Evolutionary conservation across 495 filamentous ascomycete genomes (phyloP), one percentile per base, ranked within the genome.

Genomic region (Neurospora hispaniola): DNA sequence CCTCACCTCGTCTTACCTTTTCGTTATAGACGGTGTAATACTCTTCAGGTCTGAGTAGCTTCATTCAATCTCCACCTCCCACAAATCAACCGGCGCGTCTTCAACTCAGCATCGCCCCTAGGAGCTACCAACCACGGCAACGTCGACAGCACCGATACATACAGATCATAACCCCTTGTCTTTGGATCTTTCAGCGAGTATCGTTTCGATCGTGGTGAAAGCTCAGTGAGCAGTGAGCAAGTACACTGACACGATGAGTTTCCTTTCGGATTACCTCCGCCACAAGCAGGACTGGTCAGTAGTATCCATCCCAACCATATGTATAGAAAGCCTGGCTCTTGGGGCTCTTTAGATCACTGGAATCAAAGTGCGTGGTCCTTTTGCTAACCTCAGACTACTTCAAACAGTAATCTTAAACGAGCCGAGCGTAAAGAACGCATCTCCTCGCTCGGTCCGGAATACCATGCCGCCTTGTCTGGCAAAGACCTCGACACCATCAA

Each of bases 381-480:
- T 42, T 23, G 14, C 40, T 69, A 41, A 70, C 6, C n/a, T 16
- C 40, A 18, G 39, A 16, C 2, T n/a, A 44, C 77, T 76, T 14
- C 76, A 70, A 73, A 38, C 75, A 98, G 96, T 83, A 86, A 88
- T 78, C 85, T 87, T 75, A 99, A 99, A 84, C 92, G 95, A 79
- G 76, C 85, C 44, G 89, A 96, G 76, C 92, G 96, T 20, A 83
- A 85, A 8, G 79, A 85, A 31, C 88, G 91, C 42, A 92, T 98
- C 75, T 83, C 86, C 42, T 84, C 86, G 10, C 88, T 99, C 8
- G 85, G 89, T 0, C 73, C 84, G 7, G 77, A 78, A 6, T 98
- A 98, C 83, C 90, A 88, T 66, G 82, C 80, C 20, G 82, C 89
- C 12, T 85, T 96, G 72, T 88, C 88, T 2, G 41, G 80, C 1